Evolutionary conservation across 345 rosid species (phyloP).

Genomic region (Dovyalis caffra): DNA sequence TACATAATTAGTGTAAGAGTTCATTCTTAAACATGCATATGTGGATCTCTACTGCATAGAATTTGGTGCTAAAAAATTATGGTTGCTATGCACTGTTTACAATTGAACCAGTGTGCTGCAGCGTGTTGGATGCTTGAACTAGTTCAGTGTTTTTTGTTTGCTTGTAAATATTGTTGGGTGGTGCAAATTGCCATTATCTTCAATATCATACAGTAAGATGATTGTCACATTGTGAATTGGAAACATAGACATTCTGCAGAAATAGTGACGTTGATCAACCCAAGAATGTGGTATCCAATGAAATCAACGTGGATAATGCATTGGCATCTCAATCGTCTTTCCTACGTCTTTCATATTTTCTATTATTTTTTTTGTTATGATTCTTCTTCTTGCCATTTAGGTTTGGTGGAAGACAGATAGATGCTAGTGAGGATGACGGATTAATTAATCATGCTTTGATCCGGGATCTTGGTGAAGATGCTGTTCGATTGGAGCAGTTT

Average conservation of each 20-base stretch:
- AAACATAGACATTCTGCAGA: neutral
- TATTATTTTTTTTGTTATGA: neutral
- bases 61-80: no score
- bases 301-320: neutral
- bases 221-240: neutral
- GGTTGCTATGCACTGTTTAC: neutral
- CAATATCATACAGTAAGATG: neutral
- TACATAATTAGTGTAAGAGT: no score
- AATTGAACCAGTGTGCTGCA: neutral
- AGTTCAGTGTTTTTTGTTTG: neutral
- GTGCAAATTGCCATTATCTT: neutral
- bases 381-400: conserved; percentile 31
- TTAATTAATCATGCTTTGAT: conserved; percentile 67
- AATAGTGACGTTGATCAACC: neutral
- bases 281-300: neutral
- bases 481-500: conserved; percentile 67
- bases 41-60: neutral
- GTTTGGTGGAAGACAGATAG: conserved; percentile 86
- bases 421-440: conserved; percentile 83
- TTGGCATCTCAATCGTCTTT: neutral
- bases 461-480: conserved; percentile 67
- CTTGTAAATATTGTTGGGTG: neutral
- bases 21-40: neutral
- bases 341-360: neutral
- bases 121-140: neutral